Base-by-base conservation (phyloP, 1,139 yeast species). In the Debaryomycetaceae sp. region DNA sequence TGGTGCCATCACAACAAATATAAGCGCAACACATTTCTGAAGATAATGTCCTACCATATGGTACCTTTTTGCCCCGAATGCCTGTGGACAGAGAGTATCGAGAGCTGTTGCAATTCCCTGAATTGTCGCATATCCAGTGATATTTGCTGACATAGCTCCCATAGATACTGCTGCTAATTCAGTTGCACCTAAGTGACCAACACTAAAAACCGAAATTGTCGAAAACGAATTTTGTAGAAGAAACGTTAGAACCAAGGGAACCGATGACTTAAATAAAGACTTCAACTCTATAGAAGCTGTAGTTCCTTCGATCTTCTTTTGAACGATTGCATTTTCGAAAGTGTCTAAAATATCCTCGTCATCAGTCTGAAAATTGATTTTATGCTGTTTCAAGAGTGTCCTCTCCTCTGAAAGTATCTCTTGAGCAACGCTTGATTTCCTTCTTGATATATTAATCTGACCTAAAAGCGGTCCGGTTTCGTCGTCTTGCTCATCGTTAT, bases 121-220 rank as follows among this genome's bases (percentile, higher is more conserved):
- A 44, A 79, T 79, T 11, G 81, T 72, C 4, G 83, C 80, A 50
- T 78, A 78, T 6, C 83, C 83, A 3, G 83, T 74, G 39, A 80
- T 79, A 50, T 78, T 79, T 4, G 81, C 80, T 9, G 82, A 76
- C 84, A 80, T 80, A 4, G 82, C 73, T n/a, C 84, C 84, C 68
- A 80, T 70, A 2, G 81, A 75, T 17, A 79, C 83, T 3, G 84
- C 84, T 4, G 83, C 84, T 47, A 80, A 68, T 45, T 80, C 83
- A 24, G 76, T 71, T 1, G 82, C 77, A 6, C 84, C 83, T 36
- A 80, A 65, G 50, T 78, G 83, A 13, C 85, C 85, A 27, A 80
- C 84, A 20, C 76, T 72, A 52, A 80, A 76, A 6, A 80, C 80
- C 1, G 83, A 78, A 14, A 79, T 81, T 1, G 82, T 78, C 7